Base-by-base conservation (phyloP, 106 monocot species). In the Phalaenopsis aphrodite region DNA sequence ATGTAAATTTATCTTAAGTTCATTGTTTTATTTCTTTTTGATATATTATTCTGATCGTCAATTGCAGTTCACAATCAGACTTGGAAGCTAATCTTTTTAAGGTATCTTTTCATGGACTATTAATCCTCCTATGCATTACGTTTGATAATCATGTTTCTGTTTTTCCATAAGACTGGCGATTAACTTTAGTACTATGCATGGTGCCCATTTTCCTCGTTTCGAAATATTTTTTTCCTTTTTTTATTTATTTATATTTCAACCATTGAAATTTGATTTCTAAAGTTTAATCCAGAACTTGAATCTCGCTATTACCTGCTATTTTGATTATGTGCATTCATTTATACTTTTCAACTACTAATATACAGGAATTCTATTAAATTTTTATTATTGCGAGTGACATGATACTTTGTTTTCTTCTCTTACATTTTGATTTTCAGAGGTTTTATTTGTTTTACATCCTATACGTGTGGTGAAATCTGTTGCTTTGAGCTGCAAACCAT, bases 81-180 rank as follows among this genome's bases (percentile, higher is more conserved):
- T 86, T 99, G 84, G 99, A 99, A 90, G 91, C 89, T 43, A 99
- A 99, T 85, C 82, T 99, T 57, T 99, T 99, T 75, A 99, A 99
- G 93, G 99, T 99, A 86, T 99, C 83, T 78, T 56, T 49, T 76
- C 24, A 11, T 49, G 4, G 43, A 16, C 37, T 38, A 68, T 68
- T 37, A 37, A 37, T 39, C 39, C 39, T 12, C 2, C 30, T 69
- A 37, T 3, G 39, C 14, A 23, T 69, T 69, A 68, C 37, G 69
- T 39, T 69, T 69, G 69, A 69, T 69, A 39, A 69, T 69, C 39
- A 2, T 69, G 14, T 15, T 69, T 69, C 39, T 69, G 14, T 39
- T 69, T 69, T 36, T 7, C 30, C 14, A 2, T 19, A 69, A 38
- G 10, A 4, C 16, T 37, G 38, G 23, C 39, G 14, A 69, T 69